Percentiles rank a stretch among this genome's conserved stretches.
Evolutionary conservation across 2,329 filamentous ascomycete genomes (phyloP).

Genomic region (Sarocladiaceae sp.): DNA sequence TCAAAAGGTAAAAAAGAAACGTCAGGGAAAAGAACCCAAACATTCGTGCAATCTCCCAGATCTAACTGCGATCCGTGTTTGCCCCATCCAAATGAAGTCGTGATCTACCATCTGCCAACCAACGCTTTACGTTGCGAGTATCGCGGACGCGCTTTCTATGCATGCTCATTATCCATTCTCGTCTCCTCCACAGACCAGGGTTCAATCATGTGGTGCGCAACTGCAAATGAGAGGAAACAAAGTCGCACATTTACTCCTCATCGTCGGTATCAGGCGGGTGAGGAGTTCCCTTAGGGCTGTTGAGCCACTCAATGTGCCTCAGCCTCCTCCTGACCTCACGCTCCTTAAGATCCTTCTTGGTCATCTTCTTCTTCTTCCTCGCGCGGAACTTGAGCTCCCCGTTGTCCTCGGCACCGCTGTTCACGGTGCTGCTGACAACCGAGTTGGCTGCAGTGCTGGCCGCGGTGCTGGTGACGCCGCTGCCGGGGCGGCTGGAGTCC

Average conservation of each 20-base stretch:
- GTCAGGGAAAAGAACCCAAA: too few relatives aligned
- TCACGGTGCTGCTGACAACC: constrained; percentile 54
- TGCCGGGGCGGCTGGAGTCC: constrained; percentile 62
- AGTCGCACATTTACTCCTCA: constrained; percentile 49
- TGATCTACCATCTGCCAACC: too few relatives aligned
- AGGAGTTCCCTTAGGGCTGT: constrained; percentile 77
- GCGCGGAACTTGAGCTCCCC: constrained; percentile 79
- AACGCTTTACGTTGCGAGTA: too few relatives aligned
- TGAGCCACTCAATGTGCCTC: constrained; percentile 80
- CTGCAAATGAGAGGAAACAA: too few relatives aligned
- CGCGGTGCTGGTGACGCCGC: constrained; percentile 48
- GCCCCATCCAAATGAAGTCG: too few relatives aligned
- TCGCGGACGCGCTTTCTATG: too few relatives aligned
- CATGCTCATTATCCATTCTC: too few relatives aligned
- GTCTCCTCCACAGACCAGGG: too few relatives aligned
- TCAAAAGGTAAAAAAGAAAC: too few relatives aligned
- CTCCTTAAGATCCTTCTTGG: constrained; percentile 93
- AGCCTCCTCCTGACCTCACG: constrained; percentile 78
- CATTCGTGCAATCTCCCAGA: too few relatives aligned
- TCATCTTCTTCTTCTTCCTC: constrained; percentile 98
- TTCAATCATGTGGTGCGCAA: too few relatives aligned
- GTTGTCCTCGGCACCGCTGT: constrained; percentile 78
- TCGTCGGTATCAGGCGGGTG: constrained; percentile 73
- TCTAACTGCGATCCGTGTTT: too few relatives aligned
- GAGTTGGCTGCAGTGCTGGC: constrained; percentile 52